Evolutionary conservation across 129 eudicot species (phyloP).

Genomic region (Helianthus tuberosus): DNA sequence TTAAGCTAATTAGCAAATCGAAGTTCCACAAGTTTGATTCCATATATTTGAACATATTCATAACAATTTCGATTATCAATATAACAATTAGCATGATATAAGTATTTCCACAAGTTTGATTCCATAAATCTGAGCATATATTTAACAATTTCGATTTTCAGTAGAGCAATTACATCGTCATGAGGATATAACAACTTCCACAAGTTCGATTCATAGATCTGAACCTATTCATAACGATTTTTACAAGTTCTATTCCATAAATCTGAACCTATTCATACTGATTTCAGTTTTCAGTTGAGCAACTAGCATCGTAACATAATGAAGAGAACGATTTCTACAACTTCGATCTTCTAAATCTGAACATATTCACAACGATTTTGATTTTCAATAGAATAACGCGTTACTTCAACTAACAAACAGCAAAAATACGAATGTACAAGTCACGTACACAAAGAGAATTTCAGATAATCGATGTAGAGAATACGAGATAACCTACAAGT

Average conservation of each 20-base stretch:
- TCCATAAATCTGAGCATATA: no score
- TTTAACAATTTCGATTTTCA: background rate
- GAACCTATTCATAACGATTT: background rate
- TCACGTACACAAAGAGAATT: no score
- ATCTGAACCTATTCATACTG: background rate
- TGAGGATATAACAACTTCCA: background rate
- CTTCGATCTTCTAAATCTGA: background rate
- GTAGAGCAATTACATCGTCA: background rate
- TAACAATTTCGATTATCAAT: background rate
- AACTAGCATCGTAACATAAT: background rate
- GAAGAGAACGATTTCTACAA: background rate
- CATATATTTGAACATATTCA: background rate
- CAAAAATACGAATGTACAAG: no score
- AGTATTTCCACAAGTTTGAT: no score
- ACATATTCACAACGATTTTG: background rate
- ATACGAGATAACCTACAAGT: no score
- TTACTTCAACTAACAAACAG: no score
- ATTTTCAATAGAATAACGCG: background rate
- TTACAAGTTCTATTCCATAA: slow-evolving; percentile 5
- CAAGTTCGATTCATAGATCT: background rate
- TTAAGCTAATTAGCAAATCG: background rate
- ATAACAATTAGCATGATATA: background rate
- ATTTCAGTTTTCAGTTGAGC: background rate
- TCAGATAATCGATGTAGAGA: no score
- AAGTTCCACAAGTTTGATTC: slow-evolving; percentile 16